These are phyloP conservation scores for Ustilago curta DNA, from an alignment of 1,284 basidiomycete species.

Conservation along the genomic window DNA sequence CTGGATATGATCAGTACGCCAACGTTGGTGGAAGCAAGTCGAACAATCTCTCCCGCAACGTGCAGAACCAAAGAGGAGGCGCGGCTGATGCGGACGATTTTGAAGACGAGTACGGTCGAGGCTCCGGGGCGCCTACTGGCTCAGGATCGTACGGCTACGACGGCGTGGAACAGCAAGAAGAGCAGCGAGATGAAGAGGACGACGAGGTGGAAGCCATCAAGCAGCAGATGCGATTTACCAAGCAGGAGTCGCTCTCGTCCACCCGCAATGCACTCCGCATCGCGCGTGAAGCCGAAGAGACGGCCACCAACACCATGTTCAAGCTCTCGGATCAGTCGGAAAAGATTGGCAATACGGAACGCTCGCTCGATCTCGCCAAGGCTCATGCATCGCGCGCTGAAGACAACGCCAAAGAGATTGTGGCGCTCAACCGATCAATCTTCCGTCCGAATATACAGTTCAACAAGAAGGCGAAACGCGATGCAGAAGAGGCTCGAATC, in stretches of 20 bases:
- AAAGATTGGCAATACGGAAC: conserved; percentile 89
- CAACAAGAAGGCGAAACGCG: conserved; percentile 80
- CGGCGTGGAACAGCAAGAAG: conserved; percentile 68
- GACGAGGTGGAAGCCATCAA: conserved; percentile 98
- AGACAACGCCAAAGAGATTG: conserved; percentile 93
- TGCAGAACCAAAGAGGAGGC: conserved; percentile 12
- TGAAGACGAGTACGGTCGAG: conserved; percentile 66
- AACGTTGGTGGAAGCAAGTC: conserved; percentile 28
- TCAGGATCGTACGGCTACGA: conserved; percentile 41
- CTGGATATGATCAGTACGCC: conserved; percentile 52
- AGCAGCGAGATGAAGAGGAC: conserved; percentile 79
- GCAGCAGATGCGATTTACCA: conserved; percentile 86
- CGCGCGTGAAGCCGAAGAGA: conserved; percentile 95
- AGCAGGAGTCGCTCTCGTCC: conserved; percentile 91
- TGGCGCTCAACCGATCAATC: conserved; percentile 92
- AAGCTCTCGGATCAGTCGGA: conserved; percentile 85
- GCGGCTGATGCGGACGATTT: conserved; percentile 52
- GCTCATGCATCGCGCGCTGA: conserved; percentile 87
- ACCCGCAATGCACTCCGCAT: conserved; percentile 92
- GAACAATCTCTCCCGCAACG: conserved; percentile 28
- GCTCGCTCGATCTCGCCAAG: conserved; percentile 93
- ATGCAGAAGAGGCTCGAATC: conserved; percentile 88
- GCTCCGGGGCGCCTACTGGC: conserved; percentile 16
- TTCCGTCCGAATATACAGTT: conserved; percentile 75
- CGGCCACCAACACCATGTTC: conserved; percentile 84